A percentile compares a stretch with the other conserved stretches of the same genome.
Evolutionary conservation across 169 alveolate species (phyloP).

Genomic region (Cryptosporidium canis): DNA sequence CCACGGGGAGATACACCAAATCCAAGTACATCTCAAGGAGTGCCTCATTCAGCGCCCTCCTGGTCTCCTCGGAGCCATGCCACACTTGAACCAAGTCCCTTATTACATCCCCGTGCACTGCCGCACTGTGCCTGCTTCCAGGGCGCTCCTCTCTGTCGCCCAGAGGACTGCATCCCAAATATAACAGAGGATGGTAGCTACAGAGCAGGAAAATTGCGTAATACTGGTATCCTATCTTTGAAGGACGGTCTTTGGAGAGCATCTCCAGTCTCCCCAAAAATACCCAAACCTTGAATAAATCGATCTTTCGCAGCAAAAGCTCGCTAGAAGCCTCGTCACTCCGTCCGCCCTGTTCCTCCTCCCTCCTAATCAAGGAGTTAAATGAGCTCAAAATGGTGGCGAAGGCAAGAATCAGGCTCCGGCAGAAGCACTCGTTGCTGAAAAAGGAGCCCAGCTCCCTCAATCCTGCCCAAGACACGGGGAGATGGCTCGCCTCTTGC

Average conservation of each 20-base stretch:
- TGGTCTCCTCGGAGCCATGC: background rate
- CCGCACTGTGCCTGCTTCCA: background rate
- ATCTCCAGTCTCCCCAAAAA: background rate
- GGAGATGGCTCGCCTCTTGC: too few species aligned
- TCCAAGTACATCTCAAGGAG: constrained; percentile 4
- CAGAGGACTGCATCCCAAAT: background rate
- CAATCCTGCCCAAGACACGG: too few species aligned
- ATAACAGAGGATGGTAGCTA: constrained; percentile 46
- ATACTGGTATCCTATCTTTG: background rate
- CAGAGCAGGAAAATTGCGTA: constrained; percentile 10
- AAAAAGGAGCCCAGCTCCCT: background rate
- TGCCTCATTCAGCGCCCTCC: background rate
- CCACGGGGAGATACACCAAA: constrained; percentile 20
- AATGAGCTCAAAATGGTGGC: constrained; percentile 12
- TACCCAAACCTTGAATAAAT: constrained; percentile 23
- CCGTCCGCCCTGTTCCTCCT: background rate
- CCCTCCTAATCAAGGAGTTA: background rate
- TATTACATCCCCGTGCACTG: background rate
- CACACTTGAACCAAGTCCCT: background rate
- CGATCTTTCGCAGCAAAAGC: background rate
- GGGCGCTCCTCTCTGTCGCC: background rate
- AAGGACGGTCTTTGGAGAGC: background rate
- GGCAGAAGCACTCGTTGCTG: background rate
- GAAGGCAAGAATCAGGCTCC: constrained; percentile 9
- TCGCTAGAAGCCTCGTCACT: background rate